Base-by-base conservation (phyloP, 768 basidiomycete species). In the Calocera viscosa region DNA sequence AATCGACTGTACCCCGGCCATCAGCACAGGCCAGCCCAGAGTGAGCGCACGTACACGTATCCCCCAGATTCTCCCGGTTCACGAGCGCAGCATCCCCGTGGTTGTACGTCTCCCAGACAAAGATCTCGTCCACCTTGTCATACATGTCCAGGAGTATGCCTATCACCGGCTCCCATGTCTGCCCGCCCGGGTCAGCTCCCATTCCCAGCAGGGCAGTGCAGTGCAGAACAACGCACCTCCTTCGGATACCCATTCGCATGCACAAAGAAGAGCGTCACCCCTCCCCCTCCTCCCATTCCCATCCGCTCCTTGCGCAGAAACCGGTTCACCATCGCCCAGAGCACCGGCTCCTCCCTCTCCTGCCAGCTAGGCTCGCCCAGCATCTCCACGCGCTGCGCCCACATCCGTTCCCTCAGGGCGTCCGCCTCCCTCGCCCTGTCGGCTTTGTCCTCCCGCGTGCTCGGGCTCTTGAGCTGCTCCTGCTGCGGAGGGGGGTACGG, bases 221-320 rank as follows among this genome's bases (percentile, higher is more conserved):
- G 35, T 38, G 19, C 16, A 47, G 24, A 8, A n/a, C n/a, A n/a
- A 47, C 43, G 16, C 19, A 83, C 88, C 91, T 94, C 92, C 74
- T 94, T 94, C 60, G 83, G 84, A 70, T 94, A 88, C 1, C 94
- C 92, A 75, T 90, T 94, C 1, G 90, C 91, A 74, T 94, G 93
- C 2, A 84, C 83, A 63, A 90, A 78, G 69, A 94, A 82, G 64
- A 94, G 75, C 0, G 91, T 94, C 12, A 89, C 65, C 0, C 87
- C 84, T 14, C 77, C 76, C 24, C 19, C 19, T n/a, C n/a, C n/a
- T n/a, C n/a, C n/a, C n/a, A n/a, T n/a, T n/a, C n/a, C n/a, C 10
- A 40, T 40, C 43, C 3, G 43, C 24, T 19, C 65, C 65, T 30
- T 40, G 8, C 68, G 68, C 34, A 82, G 81, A 73, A 88, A 91